Percentiles rank a stretch among this genome's conserved stretches.
phyloP scores from a whole-genome alignment of 1,139 yeast species.

The Yamadazyma diospyri region DNA sequence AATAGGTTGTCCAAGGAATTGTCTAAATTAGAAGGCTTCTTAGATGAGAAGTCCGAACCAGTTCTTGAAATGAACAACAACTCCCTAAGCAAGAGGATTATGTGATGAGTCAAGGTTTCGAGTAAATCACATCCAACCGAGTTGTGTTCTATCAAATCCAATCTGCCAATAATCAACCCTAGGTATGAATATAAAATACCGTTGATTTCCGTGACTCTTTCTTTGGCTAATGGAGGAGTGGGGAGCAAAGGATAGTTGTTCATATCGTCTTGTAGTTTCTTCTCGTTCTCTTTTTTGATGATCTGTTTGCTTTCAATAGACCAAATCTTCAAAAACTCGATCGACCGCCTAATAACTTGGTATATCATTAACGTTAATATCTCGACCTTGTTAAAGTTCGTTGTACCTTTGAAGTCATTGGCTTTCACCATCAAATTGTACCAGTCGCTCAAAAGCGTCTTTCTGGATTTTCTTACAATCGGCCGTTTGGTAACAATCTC shows the following conservation, averaged over 20 bases:
- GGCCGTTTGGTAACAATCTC: conserved; percentile 71
- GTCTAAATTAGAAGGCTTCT: conserved; percentile 47
- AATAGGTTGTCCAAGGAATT: conserved; percentile 55
- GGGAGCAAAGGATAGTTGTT: conserved; percentile 42
- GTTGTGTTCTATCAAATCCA: conserved; percentile 73
- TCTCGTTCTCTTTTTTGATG: conserved; percentile 35
- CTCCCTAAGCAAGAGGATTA: conserved; percentile 61
- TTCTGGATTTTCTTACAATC: conserved; percentile 68
- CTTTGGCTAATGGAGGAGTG: conserved; percentile 65
- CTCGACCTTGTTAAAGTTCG: conserved; percentile 62
- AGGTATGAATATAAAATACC: conserved; percentile 67
- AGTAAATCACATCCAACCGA: conserved; percentile 64
- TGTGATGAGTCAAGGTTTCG: conserved; percentile 65
- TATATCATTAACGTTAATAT: conserved; percentile 68
- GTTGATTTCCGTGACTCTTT: conserved; percentile 71
- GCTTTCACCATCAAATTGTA: conserved; percentile 85
- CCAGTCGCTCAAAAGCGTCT: conserved; percentile 84
- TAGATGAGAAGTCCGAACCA: conserved; percentile 40
- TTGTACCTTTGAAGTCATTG: conserved; percentile 73
- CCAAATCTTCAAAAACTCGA: conserved; percentile 74
- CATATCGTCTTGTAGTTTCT: conserved; percentile 35
- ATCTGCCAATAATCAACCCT: conserved; percentile 66
- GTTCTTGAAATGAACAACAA: conserved; percentile 60
- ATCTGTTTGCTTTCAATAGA: conserved; percentile 51
- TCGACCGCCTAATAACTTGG: conserved; percentile 71